Conservation (phyloP, 2,329 filamentous ascomycete genomes). For the Aspergillus calidoustus region DNA sequence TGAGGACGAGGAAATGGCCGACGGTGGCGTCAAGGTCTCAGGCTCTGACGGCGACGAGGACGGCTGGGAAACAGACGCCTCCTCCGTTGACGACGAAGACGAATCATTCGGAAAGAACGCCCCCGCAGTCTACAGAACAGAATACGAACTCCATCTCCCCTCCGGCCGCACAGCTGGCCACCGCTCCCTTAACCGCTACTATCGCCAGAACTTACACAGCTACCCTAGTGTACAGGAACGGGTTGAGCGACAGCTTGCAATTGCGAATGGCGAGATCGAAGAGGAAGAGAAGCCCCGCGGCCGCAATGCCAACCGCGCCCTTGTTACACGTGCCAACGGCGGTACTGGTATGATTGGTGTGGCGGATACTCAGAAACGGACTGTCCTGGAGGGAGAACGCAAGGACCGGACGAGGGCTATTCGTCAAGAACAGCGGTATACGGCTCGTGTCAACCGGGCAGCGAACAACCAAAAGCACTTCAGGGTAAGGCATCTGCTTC, state of each 20-base stretch:
- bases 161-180: constrained; percentile 89
- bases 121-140: constrained; percentile 82
- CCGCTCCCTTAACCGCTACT: constrained; percentile 84
- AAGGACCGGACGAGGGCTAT: constrained; percentile 69
- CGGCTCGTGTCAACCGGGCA: constrained; percentile 73
- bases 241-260: constrained; percentile 64
- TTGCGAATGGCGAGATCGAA: constrained; percentile 55
- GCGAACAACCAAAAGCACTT: constrained; percentile 79
- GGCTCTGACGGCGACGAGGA: constrained; percentile 57
- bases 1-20: constrained; percentile 51
- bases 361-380: constrained; percentile 73
- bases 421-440: constrained; percentile 64
- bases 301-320: constrained; percentile 53
- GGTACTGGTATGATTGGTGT: constrained; percentile 77
- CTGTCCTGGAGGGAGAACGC: constrained; percentile 69
- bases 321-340: constrained; percentile 72
- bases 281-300: constrained; percentile 48
- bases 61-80: constrained; percentile 98
- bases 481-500: constrained; percentile 55
- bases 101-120: constrained; percentile 79
- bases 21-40: constrained; percentile 66
- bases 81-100: constrained; percentile 81
- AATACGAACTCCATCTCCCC: constrained; percentile 91
- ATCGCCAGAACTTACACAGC: constrained; percentile 86
- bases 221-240: constrained; percentile 81